Evolutionary conservation across 352 stramenopile species (phyloP).

Genomic region (Globisporangium nodosum): DNA sequence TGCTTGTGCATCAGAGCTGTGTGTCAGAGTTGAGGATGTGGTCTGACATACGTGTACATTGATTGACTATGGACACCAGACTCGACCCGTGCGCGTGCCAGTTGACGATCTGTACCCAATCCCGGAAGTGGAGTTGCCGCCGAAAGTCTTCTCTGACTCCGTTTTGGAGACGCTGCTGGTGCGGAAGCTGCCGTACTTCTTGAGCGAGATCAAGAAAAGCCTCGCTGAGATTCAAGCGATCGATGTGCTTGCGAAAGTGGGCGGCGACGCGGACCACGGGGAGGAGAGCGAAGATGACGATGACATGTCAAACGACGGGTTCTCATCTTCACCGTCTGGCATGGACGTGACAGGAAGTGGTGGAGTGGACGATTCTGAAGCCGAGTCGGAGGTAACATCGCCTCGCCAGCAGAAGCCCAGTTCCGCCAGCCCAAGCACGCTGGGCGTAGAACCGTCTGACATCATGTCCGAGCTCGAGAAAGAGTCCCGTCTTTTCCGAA

Average conservation of each 20-base stretch:
- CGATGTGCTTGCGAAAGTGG: constrained; percentile 31
- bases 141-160: constrained; percentile 58
- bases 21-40: neutral
- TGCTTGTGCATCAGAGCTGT: neutral
- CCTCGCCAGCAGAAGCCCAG: constrained; percentile 21
- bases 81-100: constrained; percentile 69
- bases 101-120: constrained; percentile 78
- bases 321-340: constrained; percentile 53
- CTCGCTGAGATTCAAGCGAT: constrained; percentile 45
- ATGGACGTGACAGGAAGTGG: constrained; percentile 43
- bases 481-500: constrained; percentile 65
- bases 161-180: constrained; percentile 67
- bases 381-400: constrained; percentile 36
- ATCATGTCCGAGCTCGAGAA: constrained; percentile 70
- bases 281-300: constrained; percentile 77
- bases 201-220: constrained; percentile 74
- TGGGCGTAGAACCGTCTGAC: constrained; percentile 35
- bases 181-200: constrained; percentile 68
- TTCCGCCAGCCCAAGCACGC: constrained; percentile 2
- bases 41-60: neutral
- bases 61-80: constrained; percentile 21
- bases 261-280: constrained; percentile 22
- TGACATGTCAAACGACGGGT: constrained; percentile 86
- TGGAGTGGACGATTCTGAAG: constrained; percentile 53
- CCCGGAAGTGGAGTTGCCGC: constrained; percentile 68